A percentile compares a stretch with the other conserved stretches of the same genome.
Evolutionary conservation across 768 basidiomycete genomes (phyloP).

Genomic region (Suillus occidentalis): DNA sequence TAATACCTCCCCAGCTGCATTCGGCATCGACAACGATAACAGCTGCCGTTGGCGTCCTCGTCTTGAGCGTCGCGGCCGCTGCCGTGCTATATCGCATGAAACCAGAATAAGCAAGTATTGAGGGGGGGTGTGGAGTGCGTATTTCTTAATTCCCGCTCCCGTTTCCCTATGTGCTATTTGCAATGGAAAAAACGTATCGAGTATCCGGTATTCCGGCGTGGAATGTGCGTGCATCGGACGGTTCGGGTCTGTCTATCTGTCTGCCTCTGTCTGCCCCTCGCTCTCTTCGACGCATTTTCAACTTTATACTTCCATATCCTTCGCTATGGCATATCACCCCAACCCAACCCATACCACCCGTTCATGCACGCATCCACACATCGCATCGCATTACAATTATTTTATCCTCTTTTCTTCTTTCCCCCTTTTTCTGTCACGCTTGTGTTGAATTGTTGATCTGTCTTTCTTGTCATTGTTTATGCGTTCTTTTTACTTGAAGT

Average conservation of each 20-base stretch:
- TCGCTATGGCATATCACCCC: constrained; percentile 1
- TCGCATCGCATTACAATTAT: constrained; percentile 7
- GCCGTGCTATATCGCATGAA: constrained; percentile 75
- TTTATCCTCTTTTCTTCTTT: not conserved
- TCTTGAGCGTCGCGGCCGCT: constrained; percentile 66
- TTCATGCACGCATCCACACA: constrained; percentile 5
- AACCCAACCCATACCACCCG: constrained; percentile 2
- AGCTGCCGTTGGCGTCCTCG: constrained; percentile 62
- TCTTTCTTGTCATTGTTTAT: constrained; percentile 22
- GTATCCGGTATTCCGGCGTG: not conserved
- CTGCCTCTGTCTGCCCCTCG: not conserved
- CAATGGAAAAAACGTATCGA: constrained; percentile 2
- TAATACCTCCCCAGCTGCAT: constrained; percentile 21
- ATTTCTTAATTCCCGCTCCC: not conserved
- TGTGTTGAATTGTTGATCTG: not conserved
- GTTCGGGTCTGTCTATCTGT: not conserved
- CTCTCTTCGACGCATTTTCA: constrained; percentile 1
- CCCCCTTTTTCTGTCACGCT: not conserved
- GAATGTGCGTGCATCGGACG: constrained; percentile 6
- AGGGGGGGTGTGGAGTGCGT: constrained; percentile 2
- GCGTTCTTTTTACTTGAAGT: constrained; percentile 20
- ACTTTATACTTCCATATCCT: not conserved
- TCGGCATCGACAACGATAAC: constrained; percentile 34
- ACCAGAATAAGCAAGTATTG: constrained; percentile 30
- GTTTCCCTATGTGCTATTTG: constrained; percentile 6